Evolutionary conservation across 1,139 yeast species (phyloP).

Genomic region (Schizosaccharomyces versatilis): DNA sequence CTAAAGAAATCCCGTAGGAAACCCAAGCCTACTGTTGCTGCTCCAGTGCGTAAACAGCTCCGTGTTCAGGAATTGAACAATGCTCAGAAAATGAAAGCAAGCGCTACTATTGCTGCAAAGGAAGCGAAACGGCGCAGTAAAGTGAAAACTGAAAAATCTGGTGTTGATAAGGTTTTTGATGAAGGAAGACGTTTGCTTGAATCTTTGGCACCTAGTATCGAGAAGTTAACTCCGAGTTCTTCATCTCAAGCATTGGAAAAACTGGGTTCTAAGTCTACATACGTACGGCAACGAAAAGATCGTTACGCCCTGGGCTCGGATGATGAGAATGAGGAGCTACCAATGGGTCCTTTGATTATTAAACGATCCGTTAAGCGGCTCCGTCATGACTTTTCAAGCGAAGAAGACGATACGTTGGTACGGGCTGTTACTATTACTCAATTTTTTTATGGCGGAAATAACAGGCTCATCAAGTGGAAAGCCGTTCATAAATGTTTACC

Average conservation of each 20-base stretch:
- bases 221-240: background rate
- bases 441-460: background rate
- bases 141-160: no score
- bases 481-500: conserved; percentile 1
- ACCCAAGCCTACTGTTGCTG: background rate
- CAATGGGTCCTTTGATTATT: background rate
- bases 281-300: background rate
- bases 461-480: background rate
- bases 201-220: background rate
- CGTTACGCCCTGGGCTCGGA: background rate
- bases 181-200: background rate
- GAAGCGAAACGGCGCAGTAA: no score
- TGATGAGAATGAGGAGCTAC: background rate
- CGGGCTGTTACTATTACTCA: background rate
- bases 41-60: background rate
- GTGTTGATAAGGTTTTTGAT: no score
- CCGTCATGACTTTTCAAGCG: background rate
- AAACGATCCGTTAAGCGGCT: background rate
- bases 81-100: no score
- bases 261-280: background rate
- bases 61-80: background rate
- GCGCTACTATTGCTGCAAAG: no score
- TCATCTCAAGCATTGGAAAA: background rate
- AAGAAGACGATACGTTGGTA: background rate
- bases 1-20: background rate